Base-by-base conservation (phyloP, 768 basidiomycete species). In the Podaxis carcinomalis region DNA sequence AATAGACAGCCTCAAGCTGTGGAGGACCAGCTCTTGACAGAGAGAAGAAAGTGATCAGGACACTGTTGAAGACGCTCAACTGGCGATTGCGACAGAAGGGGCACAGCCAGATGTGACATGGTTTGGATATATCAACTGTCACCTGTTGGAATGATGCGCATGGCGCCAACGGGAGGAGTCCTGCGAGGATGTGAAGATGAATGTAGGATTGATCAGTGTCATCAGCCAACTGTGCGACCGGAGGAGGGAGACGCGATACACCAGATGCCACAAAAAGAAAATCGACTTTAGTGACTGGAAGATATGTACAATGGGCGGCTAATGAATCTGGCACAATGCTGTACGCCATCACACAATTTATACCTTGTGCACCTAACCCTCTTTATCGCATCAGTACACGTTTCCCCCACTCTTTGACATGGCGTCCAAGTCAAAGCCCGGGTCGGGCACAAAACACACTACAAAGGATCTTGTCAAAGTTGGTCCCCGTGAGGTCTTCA, bases 381-480 rank as follows among this genome's bases (percentile, higher is more conserved):
- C 19, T 7, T 46, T 23, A 57, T 49, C 39, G 1, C 40, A 9
- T 9, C 50, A 32, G 2, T 19, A 42, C n/a, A 14, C 32, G 19
- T 51, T 32, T 46, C 36, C 35, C 51, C 27, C 39, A 28, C 50
- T 53, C 25, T 42, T 37, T 16, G 21, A 49, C 42, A 72, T 73
- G 71, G 69, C 72, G 52, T 69, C 67, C 27, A 70, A 68, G 57
- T 57, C 53, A 25, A 64, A 62, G 50, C 42, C 47, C 32, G 44
- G 36, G 44, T n/a, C 51, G 16, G 49, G 50, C 13, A 10, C 62
- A 13, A 62, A 63, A 5, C 35, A 44, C 25, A 6, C 52, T 35
- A 37, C 57, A 1, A 62, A 51, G 16, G 63, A 63, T 27, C 59
- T 66, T 1, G 51, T 62, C 54, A 59, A 40, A 50, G 59, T 62